Percentiles rank a stretch among this genome's conserved stretches.
Conservation (phyloP, 1,284 basidiomycete genomes). For the Apiotrichum sp. region DNA sequence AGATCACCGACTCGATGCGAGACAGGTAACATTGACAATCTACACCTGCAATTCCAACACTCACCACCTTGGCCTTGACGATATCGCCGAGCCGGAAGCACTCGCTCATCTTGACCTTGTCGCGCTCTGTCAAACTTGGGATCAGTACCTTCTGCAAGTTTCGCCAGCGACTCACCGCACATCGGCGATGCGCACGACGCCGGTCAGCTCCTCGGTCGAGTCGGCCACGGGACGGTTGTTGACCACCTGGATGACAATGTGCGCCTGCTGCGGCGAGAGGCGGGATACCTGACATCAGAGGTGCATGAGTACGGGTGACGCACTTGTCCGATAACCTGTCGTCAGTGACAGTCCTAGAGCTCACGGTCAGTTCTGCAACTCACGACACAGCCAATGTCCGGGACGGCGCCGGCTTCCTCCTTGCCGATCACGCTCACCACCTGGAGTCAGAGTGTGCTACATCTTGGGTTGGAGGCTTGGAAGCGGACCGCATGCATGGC, state of each 20-base stretch:
- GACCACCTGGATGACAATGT: constrained; percentile 79
- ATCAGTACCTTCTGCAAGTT: neutral
- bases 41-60: constrained; percentile 35
- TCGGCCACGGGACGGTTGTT: constrained; percentile 80
- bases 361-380: constrained; percentile 8
- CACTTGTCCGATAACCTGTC: constrained; percentile 39
- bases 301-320: constrained; percentile 24
- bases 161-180: constrained; percentile 51
- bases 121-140: constrained; percentile 68
- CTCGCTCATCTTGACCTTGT: constrained; percentile 85
- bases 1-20: too few relatives aligned
- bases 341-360: neutral
- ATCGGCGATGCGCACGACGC: constrained; percentile 86
- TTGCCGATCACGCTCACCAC: constrained; percentile 41
- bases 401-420: constrained; percentile 41
- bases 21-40: too few relatives aligned
- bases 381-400: constrained; percentile 45
- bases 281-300: constrained; percentile 59
- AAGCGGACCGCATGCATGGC: too few relatives aligned
- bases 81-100: constrained; percentile 96
- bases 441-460: constrained; percentile 5
- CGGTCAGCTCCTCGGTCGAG: constrained; percentile 81
- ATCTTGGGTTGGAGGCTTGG: neutral
- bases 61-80: constrained; percentile 82
- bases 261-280: constrained; percentile 79